These are phyloP conservation scores for Podospora didyma DNA, from an alignment of 495 filamentous ascomycete genomes.

Conservation along the genomic window DNA sequence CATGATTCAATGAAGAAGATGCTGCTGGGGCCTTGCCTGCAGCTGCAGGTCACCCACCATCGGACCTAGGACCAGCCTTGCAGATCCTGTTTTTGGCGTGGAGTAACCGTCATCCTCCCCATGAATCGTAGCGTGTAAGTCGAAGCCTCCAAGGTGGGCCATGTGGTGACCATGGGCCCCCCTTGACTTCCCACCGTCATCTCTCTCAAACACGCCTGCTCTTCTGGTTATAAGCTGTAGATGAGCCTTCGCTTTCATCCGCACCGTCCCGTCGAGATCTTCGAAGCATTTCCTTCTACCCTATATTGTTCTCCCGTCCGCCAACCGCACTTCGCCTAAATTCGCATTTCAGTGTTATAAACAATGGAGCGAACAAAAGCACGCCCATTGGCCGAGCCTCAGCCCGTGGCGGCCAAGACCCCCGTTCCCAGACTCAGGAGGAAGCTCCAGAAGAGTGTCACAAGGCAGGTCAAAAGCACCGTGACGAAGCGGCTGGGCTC, in stretches of 20 bases:
- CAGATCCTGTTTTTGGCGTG: not conserved
- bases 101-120: not conserved
- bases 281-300: conserved; percentile 17
- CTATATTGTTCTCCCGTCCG: conserved; percentile 15
- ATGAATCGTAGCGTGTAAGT: not conserved
- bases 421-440: conserved; percentile 32
- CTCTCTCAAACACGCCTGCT: conserved; percentile 21
- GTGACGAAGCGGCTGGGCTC: conserved; percentile 11
- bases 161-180: not conserved
- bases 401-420: conserved; percentile 15
- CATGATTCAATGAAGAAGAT: conserved; percentile 3
- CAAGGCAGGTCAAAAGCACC: conserved; percentile 29
- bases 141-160: not conserved
- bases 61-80: not conserved
- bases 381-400: conserved; percentile 20
- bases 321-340: conserved; percentile 13
- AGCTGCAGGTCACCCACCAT: not conserved
- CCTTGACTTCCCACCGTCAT: conserved; percentile 30
- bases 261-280: conserved; percentile 3
- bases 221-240: conserved; percentile 18
- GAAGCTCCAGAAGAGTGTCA: conserved; percentile 38
- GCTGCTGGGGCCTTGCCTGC: conserved; percentile 6
- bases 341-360: conserved; percentile 19
- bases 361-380: conserved; percentile 34
- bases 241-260: conserved; percentile 18